A percentile compares a stretch with the other conserved stretches of the same genome.
Conservation (phyloP, 345 rosid species). For the Sonneratia alba region DNA sequence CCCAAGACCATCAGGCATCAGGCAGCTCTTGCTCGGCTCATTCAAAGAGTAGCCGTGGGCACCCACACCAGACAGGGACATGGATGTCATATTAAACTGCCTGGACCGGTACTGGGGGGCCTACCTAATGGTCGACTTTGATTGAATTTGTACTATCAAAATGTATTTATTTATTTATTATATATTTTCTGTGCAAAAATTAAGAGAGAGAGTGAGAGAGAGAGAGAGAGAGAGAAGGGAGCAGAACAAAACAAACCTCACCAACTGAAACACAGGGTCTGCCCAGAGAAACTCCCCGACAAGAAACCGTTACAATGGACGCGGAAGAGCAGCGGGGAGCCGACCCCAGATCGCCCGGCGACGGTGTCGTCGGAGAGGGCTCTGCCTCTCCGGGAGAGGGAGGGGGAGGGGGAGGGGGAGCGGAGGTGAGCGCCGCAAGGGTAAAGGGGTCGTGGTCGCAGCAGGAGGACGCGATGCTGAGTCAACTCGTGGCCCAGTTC, state of each 20-base stretch:
- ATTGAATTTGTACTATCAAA: no score
- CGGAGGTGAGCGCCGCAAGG: background rate
- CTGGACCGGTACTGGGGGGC: constrained; percentile 2
- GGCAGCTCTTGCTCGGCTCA: no score
- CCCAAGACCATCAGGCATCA: no score
- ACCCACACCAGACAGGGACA: background rate
- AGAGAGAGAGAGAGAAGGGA: background rate
- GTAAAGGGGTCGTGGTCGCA: constrained; percentile 51
- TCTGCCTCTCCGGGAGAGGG: background rate
- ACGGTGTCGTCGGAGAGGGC: background rate
- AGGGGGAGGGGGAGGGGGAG: background rate
- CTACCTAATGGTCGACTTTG: background rate
- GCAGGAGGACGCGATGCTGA: constrained; percentile 42
- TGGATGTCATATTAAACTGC: constrained; percentile 5
- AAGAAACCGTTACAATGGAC: constrained; percentile 5
- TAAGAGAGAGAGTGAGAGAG: background rate
- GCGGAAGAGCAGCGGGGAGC: background rate
- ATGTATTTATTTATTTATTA: no score
- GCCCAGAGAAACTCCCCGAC: constrained; percentile 2
- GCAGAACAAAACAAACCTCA: background rate
- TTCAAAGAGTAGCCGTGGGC: no score
- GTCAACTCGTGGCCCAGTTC: constrained; percentile 32
- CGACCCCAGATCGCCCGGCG: background rate
- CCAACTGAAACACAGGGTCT: constrained; percentile 4
- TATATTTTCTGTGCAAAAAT: background rate